These are phyloP conservation scores for Leishmania tarentolae DNA, from an alignment of 208 protist genomes.

Conservation along the genomic window DNA sequence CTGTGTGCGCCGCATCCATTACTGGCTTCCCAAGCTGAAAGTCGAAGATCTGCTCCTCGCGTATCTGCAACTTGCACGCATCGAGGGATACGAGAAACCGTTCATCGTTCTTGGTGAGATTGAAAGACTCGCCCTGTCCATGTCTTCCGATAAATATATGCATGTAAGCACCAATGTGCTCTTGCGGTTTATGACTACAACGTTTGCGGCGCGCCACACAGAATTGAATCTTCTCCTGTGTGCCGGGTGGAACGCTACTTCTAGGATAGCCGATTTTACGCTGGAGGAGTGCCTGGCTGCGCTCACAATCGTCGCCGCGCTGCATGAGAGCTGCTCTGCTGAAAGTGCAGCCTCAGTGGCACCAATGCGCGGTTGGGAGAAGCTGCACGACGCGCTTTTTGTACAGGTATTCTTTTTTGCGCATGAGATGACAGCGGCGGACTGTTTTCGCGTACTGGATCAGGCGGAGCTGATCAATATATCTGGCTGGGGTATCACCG, in stretches of 20 bases:
- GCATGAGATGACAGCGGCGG: constrained; percentile 29
- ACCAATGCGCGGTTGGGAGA: constrained; percentile 27
- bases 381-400: constrained; percentile 57
- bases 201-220: constrained; percentile 4
- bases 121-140: constrained; percentile 31
- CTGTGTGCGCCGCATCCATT: constrained; percentile 52
- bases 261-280: constrained; percentile 28
- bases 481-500: constrained; percentile 43
- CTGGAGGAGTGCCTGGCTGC: constrained; percentile 29
- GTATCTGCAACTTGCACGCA: constrained; percentile 34
- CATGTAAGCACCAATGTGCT: constrained; percentile 21
- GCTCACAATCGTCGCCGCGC: constrained; percentile 16
- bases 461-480: constrained; percentile 58
- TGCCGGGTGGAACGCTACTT: constrained; percentile 11
- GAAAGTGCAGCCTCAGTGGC: constrained; percentile 17
- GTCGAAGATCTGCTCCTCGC: constrained; percentile 43
- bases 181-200: constrained; percentile 35
- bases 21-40: constrained; percentile 42
- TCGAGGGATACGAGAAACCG: constrained; percentile 37
- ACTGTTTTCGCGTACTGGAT: constrained; percentile 57
- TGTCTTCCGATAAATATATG: constrained; percentile 15
- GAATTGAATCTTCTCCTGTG: constrained; percentile 20
- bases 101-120: constrained; percentile 61
- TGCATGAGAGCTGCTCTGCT: constrained; percentile 15
- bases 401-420: constrained; percentile 52